These are phyloP conservation scores for Aspergillus neotritici DNA, from an alignment of 2,329 filamentous ascomycete genomes.

Conservation along the genomic window DNA sequence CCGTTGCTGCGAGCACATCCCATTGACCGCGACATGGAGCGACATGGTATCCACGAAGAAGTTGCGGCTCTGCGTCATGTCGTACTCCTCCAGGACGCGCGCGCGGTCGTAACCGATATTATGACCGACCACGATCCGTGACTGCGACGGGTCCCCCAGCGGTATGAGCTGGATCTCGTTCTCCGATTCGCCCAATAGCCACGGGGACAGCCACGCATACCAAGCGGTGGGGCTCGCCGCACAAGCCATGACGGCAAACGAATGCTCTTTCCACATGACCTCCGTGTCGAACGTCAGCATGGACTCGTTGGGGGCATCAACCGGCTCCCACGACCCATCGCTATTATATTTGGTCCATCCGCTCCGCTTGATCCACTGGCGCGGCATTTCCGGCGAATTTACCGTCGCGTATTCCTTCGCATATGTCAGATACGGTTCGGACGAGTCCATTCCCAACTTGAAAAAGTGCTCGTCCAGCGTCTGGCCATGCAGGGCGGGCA, in stretches of 20 bases:
- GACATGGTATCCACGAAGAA: constrained; percentile 97
- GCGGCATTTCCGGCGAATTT: constrained; percentile 55
- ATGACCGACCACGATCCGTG: constrained; percentile 82
- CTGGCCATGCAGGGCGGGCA: constrained; percentile 71
- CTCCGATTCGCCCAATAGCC: constrained; percentile 77
- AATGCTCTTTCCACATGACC: constrained; percentile 89
- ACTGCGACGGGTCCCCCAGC: constrained; percentile 66
- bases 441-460: constrained; percentile 76
- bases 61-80: constrained; percentile 72
- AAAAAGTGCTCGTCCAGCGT: constrained; percentile 92
- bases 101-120: constrained; percentile 95
- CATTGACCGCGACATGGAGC: constrained; percentile 92
- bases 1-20: constrained; percentile 95
- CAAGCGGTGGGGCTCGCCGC: constrained; percentile 83
- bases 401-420: constrained; percentile 68
- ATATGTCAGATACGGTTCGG: constrained; percentile 72
- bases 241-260: constrained; percentile 94
- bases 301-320: constrained; percentile 71
- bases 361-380: constrained; percentile 69
- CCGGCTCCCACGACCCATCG: constrained; percentile 65
- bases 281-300: constrained; percentile 94
- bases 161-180: constrained; percentile 78
- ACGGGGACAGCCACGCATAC: constrained; percentile 97
- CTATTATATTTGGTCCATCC: constrained; percentile 91
- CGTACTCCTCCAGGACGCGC: constrained; percentile 82